Evolutionary conservation across 2,329 filamentous ascomycete genomes (phyloP).

Genomic region (Seiridium unicorne): DNA sequence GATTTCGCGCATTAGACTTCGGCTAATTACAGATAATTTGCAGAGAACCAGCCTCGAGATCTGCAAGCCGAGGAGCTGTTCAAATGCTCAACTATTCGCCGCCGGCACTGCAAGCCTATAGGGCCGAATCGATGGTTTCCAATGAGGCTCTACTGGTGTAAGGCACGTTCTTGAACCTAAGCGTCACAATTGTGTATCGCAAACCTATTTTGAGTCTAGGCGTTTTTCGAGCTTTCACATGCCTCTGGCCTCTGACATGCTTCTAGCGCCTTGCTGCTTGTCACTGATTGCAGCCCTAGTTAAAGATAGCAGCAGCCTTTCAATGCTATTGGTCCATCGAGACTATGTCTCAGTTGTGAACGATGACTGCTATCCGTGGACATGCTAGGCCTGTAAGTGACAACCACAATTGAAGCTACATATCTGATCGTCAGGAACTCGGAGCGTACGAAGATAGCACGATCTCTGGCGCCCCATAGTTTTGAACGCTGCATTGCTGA

Average conservation of each 20-base stretch:
- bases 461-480: no score
- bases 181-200: background rate
- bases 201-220: background rate
- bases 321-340: no score
- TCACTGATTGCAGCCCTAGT: background rate
- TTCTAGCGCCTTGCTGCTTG: background rate
- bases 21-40: background rate
- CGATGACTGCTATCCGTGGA: no score
- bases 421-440: no score
- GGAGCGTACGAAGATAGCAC: no score
- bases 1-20: conserved; percentile 1
- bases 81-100: no score
- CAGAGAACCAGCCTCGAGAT: background rate
- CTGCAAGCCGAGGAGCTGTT: background rate
- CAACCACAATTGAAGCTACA: no score
- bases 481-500: no score
- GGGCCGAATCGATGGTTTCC: background rate
- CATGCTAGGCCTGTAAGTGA: no score
- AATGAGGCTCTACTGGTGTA: no score
- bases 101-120: background rate
- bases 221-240: background rate
- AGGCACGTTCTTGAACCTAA: no score
- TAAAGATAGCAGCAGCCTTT: background rate
- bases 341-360: no score
- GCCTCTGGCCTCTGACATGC: background rate